phyloP scores from a whole-genome alignment of 2,329 filamentous ascomycete genomes.

The Decorospora gaudefroyi region DNA sequence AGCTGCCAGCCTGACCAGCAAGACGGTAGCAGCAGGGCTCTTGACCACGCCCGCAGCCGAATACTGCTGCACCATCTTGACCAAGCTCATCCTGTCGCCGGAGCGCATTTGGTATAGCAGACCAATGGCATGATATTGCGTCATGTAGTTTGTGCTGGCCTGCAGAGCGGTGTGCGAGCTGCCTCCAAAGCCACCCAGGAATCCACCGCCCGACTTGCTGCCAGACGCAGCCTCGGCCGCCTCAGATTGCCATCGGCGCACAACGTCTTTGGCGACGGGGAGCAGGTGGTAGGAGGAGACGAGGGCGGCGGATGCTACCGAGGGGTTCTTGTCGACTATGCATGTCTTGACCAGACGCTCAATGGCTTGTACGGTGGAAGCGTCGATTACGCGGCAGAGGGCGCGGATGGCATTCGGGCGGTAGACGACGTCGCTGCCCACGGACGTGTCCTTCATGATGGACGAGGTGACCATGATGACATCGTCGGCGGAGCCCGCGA shows the following conservation, averaged over 20 bases:
- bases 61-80: conserved; percentile 99
- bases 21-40: conserved; percentile 87
- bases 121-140: conserved; percentile 97
- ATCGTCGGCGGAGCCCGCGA: conserved; percentile 93
- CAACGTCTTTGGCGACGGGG: conserved; percentile 92
- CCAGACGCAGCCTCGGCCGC: conserved; percentile 94
- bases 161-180: conserved; percentile 71
- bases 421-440: conserved; percentile 81
- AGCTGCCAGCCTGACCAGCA: conserved; percentile 89
- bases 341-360: conserved; percentile 98
- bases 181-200: conserved; percentile 91
- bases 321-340: conserved; percentile 98
- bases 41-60: conserved; percentile 88
- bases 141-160: conserved; percentile 85
- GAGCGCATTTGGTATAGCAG: conserved; percentile 96
- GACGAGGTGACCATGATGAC: conserved; percentile 99
- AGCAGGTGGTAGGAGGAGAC: conserved; percentile 98
- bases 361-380: conserved; percentile 94
- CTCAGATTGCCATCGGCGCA: conserved; percentile 97
- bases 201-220: conserved; percentile 84
- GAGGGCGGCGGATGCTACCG: conserved; percentile 91
- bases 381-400: conserved; percentile 92
- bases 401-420: conserved; percentile 95
- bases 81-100: conserved; percentile 95
- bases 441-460: conserved; percentile 99